Evolutionary conservation across 1,139 yeast species (phyloP), one percentile per base, ranked within the genome.

Genomic region (Casaregolazyma lundiana): DNA sequence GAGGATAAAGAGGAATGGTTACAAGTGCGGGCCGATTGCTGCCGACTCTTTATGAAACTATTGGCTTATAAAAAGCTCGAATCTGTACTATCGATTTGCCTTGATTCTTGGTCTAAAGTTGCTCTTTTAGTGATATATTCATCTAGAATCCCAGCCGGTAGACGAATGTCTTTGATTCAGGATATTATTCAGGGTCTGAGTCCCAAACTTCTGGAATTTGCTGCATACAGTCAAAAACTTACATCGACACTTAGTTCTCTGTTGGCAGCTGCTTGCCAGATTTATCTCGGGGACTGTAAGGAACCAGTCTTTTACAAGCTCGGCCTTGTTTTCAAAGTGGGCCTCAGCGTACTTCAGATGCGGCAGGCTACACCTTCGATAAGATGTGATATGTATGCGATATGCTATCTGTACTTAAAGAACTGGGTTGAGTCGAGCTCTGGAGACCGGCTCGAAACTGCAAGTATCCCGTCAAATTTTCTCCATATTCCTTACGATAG

Each of bases 21-120:
- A 15, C 32, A 26, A 26, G 15, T 26, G 4, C 11, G 32, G 13
- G 32, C 32, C 13, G 15, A 26, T 26, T 26, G 32, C 32, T 26
- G 32, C 15, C 32, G 32, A 3, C 32, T 26, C 32, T 55, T 54
- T 38, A 48, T 51, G n/a, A 46, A 50, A 13, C 43, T 50, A 18
- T 41, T 53, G 22, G 43, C 52, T 7, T 46, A 49, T 17, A 52
- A 52, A 26, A 48, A 50, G 21, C 50, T 64, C 11, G 54, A 65
- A 48, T 63, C 70, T 1, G 69, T 73, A 4, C 94, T 85, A 53
- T 68, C 83, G 41, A 69, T 75, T 6, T 79, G 83, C 49, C 67
- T 90, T 22, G 85, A 81, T 57, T 78, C 95, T 0, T 90, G 97
- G 97, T 81, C 84, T 29, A 84, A 83, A 55, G 66, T 89, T 45